Percentiles rank a stretch among this genome's conserved stretches.
phyloP scores from a whole-genome alignment of 768 basidiomycete genomes.

The Boletus tylopilopsis region DNA sequence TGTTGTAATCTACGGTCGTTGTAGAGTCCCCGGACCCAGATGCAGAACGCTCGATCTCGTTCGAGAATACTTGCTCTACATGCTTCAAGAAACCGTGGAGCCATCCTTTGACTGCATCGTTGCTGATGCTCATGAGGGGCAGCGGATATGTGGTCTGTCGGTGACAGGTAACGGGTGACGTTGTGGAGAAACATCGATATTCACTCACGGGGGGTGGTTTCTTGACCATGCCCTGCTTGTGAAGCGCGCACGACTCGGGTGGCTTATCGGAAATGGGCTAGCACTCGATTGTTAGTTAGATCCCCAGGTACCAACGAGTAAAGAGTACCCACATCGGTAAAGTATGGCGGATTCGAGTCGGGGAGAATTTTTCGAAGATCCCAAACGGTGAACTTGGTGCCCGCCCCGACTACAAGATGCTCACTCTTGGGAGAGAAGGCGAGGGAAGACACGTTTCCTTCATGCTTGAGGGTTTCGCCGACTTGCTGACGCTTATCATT shows the following conservation, averaged over 20 bases:
- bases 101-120: slow-evolving; percentile 16
- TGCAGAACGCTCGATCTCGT: slow-evolving; percentile 2
- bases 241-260: slow-evolving; percentile 1
- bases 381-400: slow-evolving; percentile 14
- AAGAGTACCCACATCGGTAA: neutral
- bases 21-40: too few species aligned
- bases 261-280: neutral
- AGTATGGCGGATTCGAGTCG: neutral
- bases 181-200: neutral
- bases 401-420: slow-evolving; percentile 1
- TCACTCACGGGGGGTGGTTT: slow-evolving; percentile 3
- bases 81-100: slow-evolving; percentile 10
- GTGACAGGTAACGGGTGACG: neutral
- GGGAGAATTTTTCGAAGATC: slow-evolving; percentile 3
- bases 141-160: slow-evolving; percentile 5
- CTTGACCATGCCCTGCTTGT: slow-evolving; percentile 1
- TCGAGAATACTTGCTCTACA: slow-evolving; percentile 8
- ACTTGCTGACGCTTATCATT: slow-evolving; percentile 6
- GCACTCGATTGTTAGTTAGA: neutral
- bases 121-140: slow-evolving; percentile 18
- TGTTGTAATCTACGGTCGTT: slow-evolving; percentile 2
- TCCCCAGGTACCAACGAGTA: neutral
- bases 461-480: slow-evolving; percentile 5
- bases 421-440: slow-evolving; percentile 10
- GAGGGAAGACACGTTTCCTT: slow-evolving; percentile 9